Conservation (phyloP, 768 basidiomycete species). For the Suillus americanus region DNA sequence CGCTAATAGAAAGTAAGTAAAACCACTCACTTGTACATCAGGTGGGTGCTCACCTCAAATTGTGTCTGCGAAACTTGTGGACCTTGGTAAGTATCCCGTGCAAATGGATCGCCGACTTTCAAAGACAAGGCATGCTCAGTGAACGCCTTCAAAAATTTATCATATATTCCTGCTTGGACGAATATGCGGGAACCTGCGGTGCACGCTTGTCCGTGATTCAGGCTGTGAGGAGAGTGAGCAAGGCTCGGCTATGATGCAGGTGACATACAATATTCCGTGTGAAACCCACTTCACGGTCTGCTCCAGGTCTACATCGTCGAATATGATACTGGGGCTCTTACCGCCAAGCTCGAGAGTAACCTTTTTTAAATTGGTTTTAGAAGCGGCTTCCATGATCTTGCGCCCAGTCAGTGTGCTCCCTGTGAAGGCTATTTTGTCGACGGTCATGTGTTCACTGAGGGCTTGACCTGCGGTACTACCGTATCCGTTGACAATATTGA, state of each 20-base stretch:
- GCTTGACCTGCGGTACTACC: slow-evolving; percentile 56
- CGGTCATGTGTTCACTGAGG: slow-evolving; percentile 52
- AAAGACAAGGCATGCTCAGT: slow-evolving; percentile 31
- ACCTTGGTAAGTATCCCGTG: slow-evolving; percentile 40
- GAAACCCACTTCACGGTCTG: slow-evolving; percentile 57
- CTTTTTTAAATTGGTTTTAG: slow-evolving; percentile 64
- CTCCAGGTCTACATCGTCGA: slow-evolving; percentile 60
- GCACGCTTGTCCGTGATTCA: slow-evolving; percentile 48
- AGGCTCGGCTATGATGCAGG: not conserved
- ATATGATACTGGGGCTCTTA: slow-evolving; percentile 62
- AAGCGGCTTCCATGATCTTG: slow-evolving; percentile 61
- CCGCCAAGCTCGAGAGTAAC: slow-evolving; percentile 76
- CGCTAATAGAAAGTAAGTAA: slow-evolving; percentile 34
- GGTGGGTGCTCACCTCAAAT: slow-evolving; percentile 31
- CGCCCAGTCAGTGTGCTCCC: slow-evolving; percentile 68
- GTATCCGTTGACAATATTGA: slow-evolving; percentile 60
- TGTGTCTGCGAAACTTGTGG: slow-evolving; percentile 51
- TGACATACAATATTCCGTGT: slow-evolving; percentile 56
- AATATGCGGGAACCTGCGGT: slow-evolving; percentile 56
- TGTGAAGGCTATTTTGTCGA: slow-evolving; percentile 74
- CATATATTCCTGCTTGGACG: slow-evolving; percentile 58
- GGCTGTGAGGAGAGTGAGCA: slow-evolving; percentile 12
- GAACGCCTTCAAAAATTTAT: slow-evolving; percentile 50
- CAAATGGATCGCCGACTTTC: slow-evolving; percentile 47
- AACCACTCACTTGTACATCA: not conserved